Evolutionary conservation across 441 rosid species (phyloP), one percentile per base, ranked within the genome.

Genomic region (Lepidium campestre): DNA sequence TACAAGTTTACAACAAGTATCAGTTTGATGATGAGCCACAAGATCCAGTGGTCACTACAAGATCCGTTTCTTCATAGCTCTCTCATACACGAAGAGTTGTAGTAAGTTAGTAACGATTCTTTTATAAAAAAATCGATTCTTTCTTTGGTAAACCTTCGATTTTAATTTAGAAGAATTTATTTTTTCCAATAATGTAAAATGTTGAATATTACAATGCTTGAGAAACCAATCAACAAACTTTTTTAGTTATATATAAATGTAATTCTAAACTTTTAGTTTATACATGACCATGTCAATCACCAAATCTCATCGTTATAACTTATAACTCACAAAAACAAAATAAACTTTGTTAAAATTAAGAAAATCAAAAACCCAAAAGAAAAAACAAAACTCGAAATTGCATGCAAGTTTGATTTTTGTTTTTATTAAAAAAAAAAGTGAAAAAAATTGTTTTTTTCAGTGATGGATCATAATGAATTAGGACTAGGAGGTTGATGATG

Each of bases 11-110:
- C 36, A 65, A 88, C 46, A 65, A 67, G 27, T 81, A 94, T 71
- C 80, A 67, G 7, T 89, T 91, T 39, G 86, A 85, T 10, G 85
- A 83, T 69, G 86, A 62, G 61, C 61, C 82, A 15, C 79, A 69
- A 46, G 71, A 59, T 35, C 70, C 76, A 78, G 60, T 69, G 34
- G 59, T 77, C 48, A 73, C 79, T 10, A 75, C 74, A 18, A 57
- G 72, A 47, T 78, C 90, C 3, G 25, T 40, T 48, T 77, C 84
- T 56, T 67, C 65, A 31, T 68, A 77, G 67, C n/a, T 10, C 44
- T 12, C 19, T 20, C 57, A 19, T n/a, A 14, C 36, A 67, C 41
- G 20, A 2, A 55, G 6, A 65, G 6, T 35, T 41, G 40, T 18
- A 68, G 13, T n/a, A n/a, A n/a, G n/a, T n/a, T n/a, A n/a, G n/a